These are phyloP conservation scores for Lyophyllum semitale DNA, from an alignment of 768 basidiomycete species.

Conservation along the genomic window DNA sequence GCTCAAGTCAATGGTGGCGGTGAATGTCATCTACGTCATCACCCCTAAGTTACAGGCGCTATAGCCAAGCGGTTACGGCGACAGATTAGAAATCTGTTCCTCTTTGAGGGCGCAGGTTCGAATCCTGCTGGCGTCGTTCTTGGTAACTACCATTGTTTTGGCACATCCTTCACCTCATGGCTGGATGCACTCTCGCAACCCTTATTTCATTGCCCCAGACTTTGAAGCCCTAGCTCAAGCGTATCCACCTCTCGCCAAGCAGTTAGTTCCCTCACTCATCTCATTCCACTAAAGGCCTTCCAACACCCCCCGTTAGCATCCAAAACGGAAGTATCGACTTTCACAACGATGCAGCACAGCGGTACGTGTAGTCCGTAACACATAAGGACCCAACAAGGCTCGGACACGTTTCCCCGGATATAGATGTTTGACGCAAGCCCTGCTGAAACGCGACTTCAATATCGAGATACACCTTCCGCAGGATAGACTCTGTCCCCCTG, in stretches of 20 bases:
- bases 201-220: slow-evolving; percentile 45
- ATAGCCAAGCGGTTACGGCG: slow-evolving; percentile 83
- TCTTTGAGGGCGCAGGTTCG: slow-evolving; percentile 71
- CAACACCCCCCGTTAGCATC: slow-evolving; percentile 8
- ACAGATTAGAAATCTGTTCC: slow-evolving; percentile 77
- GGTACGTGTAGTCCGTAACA: slow-evolving; percentile 41
- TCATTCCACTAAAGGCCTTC: neutral
- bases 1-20: no score
- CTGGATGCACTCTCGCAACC: slow-evolving; percentile 44
- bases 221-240: slow-evolving; percentile 58
- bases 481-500: slow-evolving; percentile 86
- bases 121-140: slow-evolving; percentile 71
- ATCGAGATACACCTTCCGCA: slow-evolving; percentile 61
- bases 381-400: neutral
- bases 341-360: slow-evolving; percentile 66
- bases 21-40: no score
- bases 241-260: slow-evolving; percentile 44
- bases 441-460: slow-evolving; percentile 75
- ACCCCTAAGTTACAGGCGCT: no score
- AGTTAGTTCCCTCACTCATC: slow-evolving; percentile 5
- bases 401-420: neutral
- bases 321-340: slow-evolving; percentile 65
- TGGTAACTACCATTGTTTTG: no score
- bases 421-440: slow-evolving; percentile 78
- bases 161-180: neutral